Base-by-base conservation (phyloP, 106 monocot genomes). In the Amphibolis antarctica region DNA sequence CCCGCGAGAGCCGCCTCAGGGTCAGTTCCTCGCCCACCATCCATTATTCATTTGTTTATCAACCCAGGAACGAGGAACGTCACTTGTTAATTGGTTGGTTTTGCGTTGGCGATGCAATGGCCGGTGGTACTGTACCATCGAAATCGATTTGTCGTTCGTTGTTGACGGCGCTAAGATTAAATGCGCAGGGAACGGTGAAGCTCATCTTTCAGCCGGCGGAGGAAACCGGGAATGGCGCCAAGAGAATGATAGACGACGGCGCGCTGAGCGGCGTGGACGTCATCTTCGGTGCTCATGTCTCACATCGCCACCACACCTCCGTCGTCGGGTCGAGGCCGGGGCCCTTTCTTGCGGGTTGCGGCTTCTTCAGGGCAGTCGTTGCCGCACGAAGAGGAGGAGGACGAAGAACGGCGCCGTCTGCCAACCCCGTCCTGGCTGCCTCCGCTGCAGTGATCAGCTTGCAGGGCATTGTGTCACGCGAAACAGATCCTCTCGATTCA, bases 141-240 rank as follows among this genome's bases (percentile, higher is more conserved):
- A 36, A 36, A 36, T 36, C n/a, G n/a, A n/a, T n/a, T n/a, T n/a
- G n/a, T 36, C 36, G 36, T 36, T 4, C 36, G 36, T n/a, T 36
- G 36, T 36, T n/a, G n/a, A 36, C 36, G 7, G 2, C 7, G 36
- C 36, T 2, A 36, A 7, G 36, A 36, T 4, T 36, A 4, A 36
- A 36, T n/a, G n/a, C n/a, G 7, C 65, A 93, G 92, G 92, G 92
- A 25, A 93, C 92, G 45, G 92, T 93, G 31, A 82, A 78, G 68
- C 73, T 93, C 9, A 63, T 93, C 24, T 93, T 93, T 62, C 92
- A 93, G 60, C 92, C 92, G 26, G 92, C 92, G 5, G 92, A 93
- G 72, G 92, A 93, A 70, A 65, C 82, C 17, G 85, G 83, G 44
- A 67, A 71, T 3, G 92, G 92, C n/a, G 88, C 92, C 13, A 85